Conservation (phyloP, 2,329 filamentous ascomycete species). For the Zarea fungicola region DNA sequence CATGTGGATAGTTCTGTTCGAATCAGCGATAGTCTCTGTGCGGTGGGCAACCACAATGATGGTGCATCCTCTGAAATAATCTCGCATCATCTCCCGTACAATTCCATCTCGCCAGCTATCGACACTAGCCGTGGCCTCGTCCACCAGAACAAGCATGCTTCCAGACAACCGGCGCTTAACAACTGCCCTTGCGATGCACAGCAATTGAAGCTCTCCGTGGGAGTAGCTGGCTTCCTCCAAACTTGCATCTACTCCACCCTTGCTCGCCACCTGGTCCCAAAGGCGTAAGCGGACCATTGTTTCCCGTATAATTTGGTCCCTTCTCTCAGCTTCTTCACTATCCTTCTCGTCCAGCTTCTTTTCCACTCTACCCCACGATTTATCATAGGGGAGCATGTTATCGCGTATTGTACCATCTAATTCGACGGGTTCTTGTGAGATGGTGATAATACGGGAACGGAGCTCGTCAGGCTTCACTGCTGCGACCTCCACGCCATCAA, state of each 20-base stretch:
- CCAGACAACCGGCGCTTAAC: not conserved
- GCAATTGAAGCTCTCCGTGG: slow-evolving; percentile 63
- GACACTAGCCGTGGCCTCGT: slow-evolving; percentile 4
- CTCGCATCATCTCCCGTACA: not conserved
- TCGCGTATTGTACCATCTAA: slow-evolving; percentile 2
- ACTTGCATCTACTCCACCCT: not conserved
- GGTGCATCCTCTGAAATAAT: not conserved
- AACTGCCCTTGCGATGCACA: slow-evolving; percentile 57
- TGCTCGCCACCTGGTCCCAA: not conserved
- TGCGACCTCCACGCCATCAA: slow-evolving; percentile 64
- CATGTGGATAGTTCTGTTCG: not conserved
- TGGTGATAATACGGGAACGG: not conserved
- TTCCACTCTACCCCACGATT: not conserved
- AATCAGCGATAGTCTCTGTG: not conserved
- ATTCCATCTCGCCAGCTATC: not conserved
- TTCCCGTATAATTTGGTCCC: not conserved
- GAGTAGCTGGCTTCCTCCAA: slow-evolving; percentile 34
- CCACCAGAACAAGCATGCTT: slow-evolving; percentile 1
- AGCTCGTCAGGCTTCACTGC: slow-evolving; percentile 24
- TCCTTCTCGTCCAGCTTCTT: not conserved
- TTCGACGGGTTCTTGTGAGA: not conserved
- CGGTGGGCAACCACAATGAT: slow-evolving; percentile 6
- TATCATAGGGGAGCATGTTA: not conserved
- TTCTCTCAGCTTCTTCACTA: not conserved
- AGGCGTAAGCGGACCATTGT: not conserved